phyloP scores from a whole-genome alignment of 2,329 filamentous ascomycete genomes.

The Daldinia eschscholtzii region DNA sequence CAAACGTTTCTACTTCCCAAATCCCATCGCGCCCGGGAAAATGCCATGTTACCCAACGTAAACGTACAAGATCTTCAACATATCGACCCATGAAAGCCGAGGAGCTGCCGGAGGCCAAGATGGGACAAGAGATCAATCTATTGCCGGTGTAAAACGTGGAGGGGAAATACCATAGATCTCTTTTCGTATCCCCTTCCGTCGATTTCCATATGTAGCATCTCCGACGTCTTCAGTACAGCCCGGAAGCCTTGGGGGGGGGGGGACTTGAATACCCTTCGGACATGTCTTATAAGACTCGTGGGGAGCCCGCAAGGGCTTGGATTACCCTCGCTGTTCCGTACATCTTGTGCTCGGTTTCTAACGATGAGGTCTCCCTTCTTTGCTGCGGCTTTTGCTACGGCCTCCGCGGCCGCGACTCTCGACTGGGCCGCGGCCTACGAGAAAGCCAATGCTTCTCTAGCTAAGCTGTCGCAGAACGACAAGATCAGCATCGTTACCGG shows the following conservation, averaged over 20 bases:
- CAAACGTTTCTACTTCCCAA: conserved; percentile 25
- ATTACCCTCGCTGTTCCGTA: conserved; percentile 7
- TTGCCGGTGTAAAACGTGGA: conserved; percentile 41
- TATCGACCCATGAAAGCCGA: conserved; percentile 34
- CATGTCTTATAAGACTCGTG: conserved; percentile 42
- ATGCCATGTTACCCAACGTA: conserved; percentile 18
- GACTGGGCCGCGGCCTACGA: conserved; percentile 76
- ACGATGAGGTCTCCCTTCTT: conserved; percentile 45
- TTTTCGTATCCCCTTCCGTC: conserved; percentile 48
- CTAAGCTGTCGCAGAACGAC: conserved; percentile 77
- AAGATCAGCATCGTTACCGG: conserved; percentile 86
- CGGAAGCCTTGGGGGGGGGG: conserved; percentile 28
- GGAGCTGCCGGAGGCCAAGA: conserved; percentile 45
- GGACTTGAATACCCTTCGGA: conserved; percentile 19
- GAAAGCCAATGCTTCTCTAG: conserved; percentile 76
- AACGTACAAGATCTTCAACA: conserved; percentile 34
- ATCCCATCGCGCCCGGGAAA: conserved; percentile 22
- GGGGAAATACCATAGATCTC: conserved; percentile 41
- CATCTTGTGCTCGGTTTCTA: conserved; percentile 10
- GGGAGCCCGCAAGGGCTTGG: neutral
- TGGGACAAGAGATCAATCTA: conserved; percentile 47
- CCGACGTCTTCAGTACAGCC: conserved; percentile 28
- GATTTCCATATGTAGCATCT: conserved; percentile 47
- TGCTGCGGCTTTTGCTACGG: conserved; percentile 40
- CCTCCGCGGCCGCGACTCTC: conserved; percentile 36